Conservation (phyloP, 352 stramenopile genomes). For the Achlya hypogyna region DNA sequence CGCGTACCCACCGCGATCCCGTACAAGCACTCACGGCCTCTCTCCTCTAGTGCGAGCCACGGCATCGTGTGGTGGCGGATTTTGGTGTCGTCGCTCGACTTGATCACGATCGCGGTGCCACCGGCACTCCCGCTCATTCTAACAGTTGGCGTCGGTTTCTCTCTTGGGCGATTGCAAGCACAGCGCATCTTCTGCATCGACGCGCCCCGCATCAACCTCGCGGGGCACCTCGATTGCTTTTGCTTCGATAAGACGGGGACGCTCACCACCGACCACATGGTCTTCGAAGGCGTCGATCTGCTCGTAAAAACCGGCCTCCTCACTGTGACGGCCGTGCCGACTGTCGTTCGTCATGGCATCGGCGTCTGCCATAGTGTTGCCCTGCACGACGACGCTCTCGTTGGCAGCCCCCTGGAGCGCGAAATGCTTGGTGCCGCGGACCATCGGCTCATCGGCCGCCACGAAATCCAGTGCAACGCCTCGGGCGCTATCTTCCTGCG, state of each 20-base stretch:
- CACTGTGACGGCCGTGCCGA: too few species aligned
- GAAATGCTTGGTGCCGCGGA: background rate
- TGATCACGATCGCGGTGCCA: slow-evolving; percentile 33
- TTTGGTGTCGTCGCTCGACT: slow-evolving; percentile 23
- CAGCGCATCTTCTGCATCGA: slow-evolving; percentile 44
- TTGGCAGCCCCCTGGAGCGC: background rate
- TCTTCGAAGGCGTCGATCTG: slow-evolving; percentile 71
- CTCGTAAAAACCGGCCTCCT: too few species aligned
- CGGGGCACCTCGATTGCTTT: slow-evolving; percentile 60
- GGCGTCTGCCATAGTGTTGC: background rate
- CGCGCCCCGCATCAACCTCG: slow-evolving; percentile 56
- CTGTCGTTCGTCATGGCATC: background rate
- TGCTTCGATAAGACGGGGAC: slow-evolving; percentile 83
- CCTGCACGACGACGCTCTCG: background rate
- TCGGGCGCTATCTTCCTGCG: background rate
- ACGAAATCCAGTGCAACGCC: background rate
- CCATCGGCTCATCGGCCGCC: background rate
- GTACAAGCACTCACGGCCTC: background rate
- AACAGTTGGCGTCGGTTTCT: slow-evolving; percentile 45
- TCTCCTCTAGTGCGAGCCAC: background rate
- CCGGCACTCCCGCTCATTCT: slow-evolving; percentile 31
- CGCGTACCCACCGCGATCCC: background rate
- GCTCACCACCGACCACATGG: slow-evolving; percentile 55
- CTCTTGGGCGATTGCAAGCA: slow-evolving; percentile 21
- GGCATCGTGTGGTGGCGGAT: slow-evolving; percentile 8